phyloP scores from a whole-genome alignment of 768 basidiomycete genomes.

The Mycena crocata region DNA sequence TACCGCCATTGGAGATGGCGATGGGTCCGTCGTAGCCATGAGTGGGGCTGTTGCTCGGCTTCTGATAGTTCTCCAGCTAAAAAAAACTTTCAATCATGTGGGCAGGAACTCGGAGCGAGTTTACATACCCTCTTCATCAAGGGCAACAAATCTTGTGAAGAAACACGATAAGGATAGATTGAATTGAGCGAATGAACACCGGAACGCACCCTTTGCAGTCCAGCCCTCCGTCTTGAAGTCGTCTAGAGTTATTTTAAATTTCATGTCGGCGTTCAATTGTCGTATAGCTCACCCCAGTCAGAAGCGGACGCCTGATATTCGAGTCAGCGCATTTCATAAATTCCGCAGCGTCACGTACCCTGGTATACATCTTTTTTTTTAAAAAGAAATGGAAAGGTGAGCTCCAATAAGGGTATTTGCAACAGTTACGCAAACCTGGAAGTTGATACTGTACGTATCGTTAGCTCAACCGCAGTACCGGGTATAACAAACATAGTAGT shows the following conservation, averaged over 20 bases:
- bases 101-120: neutral
- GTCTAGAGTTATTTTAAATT: conserved; percentile 52
- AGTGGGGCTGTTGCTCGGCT: conserved; percentile 72
- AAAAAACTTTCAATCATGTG: conserved; percentile 1
- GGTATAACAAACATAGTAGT: conserved; percentile 13
- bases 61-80: conserved; percentile 83
- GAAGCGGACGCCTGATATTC: conserved; percentile 69
- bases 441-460: conserved; percentile 66
- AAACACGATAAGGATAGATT: conserved; percentile 7
- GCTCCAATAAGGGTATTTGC: neutral
- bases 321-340: neutral
- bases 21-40: conserved; percentile 83
- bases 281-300: conserved; percentile 66
- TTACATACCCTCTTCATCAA: conserved; percentile 73
- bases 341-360: conserved; percentile 47
- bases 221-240: conserved; percentile 81
- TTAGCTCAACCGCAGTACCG: conserved; percentile 1
- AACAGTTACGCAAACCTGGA: conserved; percentile 56
- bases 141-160: conserved; percentile 65
- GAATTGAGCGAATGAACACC: neutral
- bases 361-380: conserved; percentile 79
- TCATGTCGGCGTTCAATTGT: neutral
- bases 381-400: neutral
- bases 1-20: conserved; percentile 77
- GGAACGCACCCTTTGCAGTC: conserved; percentile 65